A percentile compares a stretch with the other conserved stretches of the same genome.
Conservation (phyloP, 2,329 filamentous ascomycete species). For the Zalaria sp. region DNA sequence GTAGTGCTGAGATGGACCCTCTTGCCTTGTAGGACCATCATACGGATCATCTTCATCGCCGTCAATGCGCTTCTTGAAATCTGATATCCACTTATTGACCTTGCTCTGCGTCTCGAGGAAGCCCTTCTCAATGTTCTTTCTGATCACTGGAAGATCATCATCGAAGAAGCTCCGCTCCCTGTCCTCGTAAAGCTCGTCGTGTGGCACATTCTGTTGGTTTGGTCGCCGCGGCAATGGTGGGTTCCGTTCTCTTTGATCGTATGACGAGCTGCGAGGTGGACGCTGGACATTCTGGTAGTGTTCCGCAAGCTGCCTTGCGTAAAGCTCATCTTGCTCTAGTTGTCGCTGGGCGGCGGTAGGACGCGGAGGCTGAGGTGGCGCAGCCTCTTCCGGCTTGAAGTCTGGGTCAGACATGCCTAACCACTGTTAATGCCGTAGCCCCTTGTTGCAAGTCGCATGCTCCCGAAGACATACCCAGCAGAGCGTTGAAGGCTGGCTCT, state of each 20-base stretch:
- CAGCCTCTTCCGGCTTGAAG: slow-evolving; percentile 31
- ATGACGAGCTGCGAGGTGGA: slow-evolving; percentile 23
- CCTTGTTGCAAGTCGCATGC: not conserved
- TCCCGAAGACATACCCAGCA: slow-evolving; percentile 51
- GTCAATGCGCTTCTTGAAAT: slow-evolving; percentile 84
- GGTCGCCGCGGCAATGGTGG: slow-evolving; percentile 28
- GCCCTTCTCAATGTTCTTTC: slow-evolving; percentile 84
- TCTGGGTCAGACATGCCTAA: slow-evolving; percentile 40
- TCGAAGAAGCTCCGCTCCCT: slow-evolving; percentile 86
- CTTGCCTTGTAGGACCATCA: slow-evolving; percentile 9
- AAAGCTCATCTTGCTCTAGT: slow-evolving; percentile 78
- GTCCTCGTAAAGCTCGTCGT: slow-evolving; percentile 39
- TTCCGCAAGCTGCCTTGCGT: slow-evolving; percentile 83
- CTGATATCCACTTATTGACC: slow-evolving; percentile 85
- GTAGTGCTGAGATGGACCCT: slow-evolving; percentile 15
- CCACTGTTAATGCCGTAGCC: not conserved
- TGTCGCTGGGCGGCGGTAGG: slow-evolving; percentile 52
- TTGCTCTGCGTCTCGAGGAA: slow-evolving; percentile 88
- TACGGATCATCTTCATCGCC: slow-evolving; percentile 63
- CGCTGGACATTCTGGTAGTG: slow-evolving; percentile 47
- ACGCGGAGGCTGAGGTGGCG: slow-evolving; percentile 60
- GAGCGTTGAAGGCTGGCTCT: slow-evolving; percentile 88
- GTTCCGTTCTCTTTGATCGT: slow-evolving; percentile 17
- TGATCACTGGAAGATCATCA: slow-evolving; percentile 80
- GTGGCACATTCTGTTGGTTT: not conserved